Percentiles rank a stretch among this genome's conserved stretches.
Evolutionary conservation across 179 eudicot genomes (phyloP).

Genomic region (Spergularia azorica): DNA sequence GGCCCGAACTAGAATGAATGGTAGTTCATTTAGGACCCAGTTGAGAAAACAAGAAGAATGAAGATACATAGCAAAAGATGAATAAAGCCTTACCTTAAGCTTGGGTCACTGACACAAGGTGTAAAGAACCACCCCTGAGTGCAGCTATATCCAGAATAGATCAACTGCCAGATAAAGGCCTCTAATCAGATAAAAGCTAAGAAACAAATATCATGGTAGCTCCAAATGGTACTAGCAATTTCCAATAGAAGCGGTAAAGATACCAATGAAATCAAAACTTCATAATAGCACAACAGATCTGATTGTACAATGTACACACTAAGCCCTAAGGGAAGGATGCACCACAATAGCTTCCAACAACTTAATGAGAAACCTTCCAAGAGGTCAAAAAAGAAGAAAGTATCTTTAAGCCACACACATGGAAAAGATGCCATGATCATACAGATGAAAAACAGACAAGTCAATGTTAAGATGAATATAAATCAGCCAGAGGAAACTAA

Average conservation of each 20-base stretch:
- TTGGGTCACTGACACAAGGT: conserved; percentile 82
- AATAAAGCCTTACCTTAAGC: conserved; percentile 65
- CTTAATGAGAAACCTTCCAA: too few relatives aligned
- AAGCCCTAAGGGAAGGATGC: too few relatives aligned
- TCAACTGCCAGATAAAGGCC: conserved; percentile 50
- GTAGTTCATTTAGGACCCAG: neutral
- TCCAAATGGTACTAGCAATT: neutral
- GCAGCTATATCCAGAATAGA: conserved; percentile 93
- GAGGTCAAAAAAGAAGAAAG: too few relatives aligned
- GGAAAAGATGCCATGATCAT: too few relatives aligned
- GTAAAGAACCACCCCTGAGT: conserved; percentile 97
- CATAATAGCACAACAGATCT: too few relatives aligned
- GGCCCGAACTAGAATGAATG: neutral
- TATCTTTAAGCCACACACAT: too few relatives aligned
- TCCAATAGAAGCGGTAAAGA: neutral
- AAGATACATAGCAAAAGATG: neutral
- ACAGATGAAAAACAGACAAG: too few relatives aligned
- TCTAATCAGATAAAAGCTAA: conserved; percentile 11
- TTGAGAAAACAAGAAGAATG: neutral
- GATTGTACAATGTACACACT: too few relatives aligned
- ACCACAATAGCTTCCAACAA: too few relatives aligned
- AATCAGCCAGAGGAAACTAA: neutral
- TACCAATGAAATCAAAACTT: too few relatives aligned
- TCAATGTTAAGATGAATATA: too few relatives aligned
- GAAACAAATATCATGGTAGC: neutral